Percentiles rank a stretch among this genome's conserved stretches.
Evolutionary conservation across 257 asterid genomes (phyloP).

Genomic region (Solanum rostratum): DNA sequence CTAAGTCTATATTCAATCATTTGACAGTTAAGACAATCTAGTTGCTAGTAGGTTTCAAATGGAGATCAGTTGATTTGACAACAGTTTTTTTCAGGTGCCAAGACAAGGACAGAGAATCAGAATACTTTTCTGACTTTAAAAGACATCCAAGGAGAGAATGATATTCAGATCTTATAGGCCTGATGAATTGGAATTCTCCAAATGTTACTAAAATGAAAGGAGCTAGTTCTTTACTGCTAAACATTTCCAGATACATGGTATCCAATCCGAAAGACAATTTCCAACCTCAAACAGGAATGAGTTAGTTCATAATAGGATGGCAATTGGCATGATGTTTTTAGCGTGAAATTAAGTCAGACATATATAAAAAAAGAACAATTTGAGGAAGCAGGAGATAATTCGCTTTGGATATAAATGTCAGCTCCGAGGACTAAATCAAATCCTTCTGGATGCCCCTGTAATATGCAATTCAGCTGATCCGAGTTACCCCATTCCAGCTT

Average conservation of each 20-base stretch:
- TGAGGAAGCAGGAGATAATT: not conserved
- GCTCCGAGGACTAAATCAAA: constrained; percentile 93
- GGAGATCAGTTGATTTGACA: not conserved
- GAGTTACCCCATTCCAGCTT: constrained; percentile 87
- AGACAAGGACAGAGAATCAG: not conserved
- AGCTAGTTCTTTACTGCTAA: not conserved
- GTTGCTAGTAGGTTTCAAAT: not conserved
- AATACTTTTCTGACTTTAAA: not conserved
- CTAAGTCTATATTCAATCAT: not conserved
- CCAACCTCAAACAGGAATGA: not conserved
- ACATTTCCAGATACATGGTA: not conserved
- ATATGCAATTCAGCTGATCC: constrained; percentile 51
- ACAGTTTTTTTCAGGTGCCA: not conserved
- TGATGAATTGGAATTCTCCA: not conserved
- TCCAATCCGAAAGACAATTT: not conserved
- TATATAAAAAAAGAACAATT: not conserved
- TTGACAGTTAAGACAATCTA: not conserved
- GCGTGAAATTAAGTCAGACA: not conserved
- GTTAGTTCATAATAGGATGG: not conserved
- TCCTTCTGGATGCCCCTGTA: constrained; percentile 53
- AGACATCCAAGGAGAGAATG: not conserved
- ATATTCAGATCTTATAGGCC: not conserved
- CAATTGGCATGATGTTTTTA: not conserved
- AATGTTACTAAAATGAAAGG: not conserved
- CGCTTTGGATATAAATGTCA: constrained; percentile 82